Evolutionary conservation across 495 filamentous ascomycete species (phyloP).

Genomic region (Aspergillus campestris): DNA sequence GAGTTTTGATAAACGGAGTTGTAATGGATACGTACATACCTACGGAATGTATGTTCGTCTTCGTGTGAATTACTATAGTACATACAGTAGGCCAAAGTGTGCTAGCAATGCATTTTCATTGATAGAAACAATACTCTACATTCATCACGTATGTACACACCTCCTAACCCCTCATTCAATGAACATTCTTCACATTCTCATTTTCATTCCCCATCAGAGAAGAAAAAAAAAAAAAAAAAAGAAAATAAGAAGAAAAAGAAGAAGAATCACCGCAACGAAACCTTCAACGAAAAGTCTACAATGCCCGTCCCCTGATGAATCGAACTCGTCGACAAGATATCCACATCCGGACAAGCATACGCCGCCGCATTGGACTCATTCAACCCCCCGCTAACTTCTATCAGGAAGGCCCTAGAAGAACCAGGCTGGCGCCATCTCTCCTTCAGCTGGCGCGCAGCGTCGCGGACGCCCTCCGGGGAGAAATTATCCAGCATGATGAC

Average conservation of each 20-base stretch:
- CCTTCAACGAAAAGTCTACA: conserved; percentile 94
- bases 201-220: no score
- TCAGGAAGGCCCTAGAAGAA: no score
- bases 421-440: conserved; percentile 50
- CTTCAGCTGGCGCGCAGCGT: conserved; percentile 64
- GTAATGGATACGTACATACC: no score
- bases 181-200: background rate
- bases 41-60: no score
- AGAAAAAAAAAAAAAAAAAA: background rate
- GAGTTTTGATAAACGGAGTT: no score
- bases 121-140: background rate
- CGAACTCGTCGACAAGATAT: conserved; percentile 89
- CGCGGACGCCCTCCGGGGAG: conserved; percentile 60
- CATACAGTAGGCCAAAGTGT: no score
- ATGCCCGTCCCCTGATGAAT: conserved; percentile 93
- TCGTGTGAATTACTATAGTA: no score
- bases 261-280: conserved; percentile 37
- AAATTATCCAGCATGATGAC: conserved; percentile 98
- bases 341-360: conserved; percentile 82
- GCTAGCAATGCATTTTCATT: no score
- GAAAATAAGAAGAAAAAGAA: conserved; percentile 1
- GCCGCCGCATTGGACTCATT: conserved; percentile 71
- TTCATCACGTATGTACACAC: background rate
- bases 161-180: background rate
- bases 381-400: conserved; percentile 90